These are phyloP conservation scores for Pythium utonaiense DNA, from an alignment of 352 stramenopile species.

Conservation along the genomic window DNA sequence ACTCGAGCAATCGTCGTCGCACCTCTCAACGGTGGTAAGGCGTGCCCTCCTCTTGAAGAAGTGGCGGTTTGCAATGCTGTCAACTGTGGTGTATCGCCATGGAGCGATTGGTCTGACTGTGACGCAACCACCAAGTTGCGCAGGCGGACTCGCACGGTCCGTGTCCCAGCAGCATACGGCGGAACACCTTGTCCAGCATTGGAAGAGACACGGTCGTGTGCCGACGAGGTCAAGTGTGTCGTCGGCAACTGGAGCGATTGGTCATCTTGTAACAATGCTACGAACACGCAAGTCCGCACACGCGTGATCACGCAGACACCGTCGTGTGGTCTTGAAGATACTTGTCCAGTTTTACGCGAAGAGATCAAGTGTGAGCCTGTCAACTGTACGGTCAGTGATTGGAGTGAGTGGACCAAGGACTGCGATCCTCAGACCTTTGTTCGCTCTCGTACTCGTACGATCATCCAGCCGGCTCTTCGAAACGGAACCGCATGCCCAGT, in stretches of 20 bases:
- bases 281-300: constrained; percentile 36
- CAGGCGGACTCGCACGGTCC: constrained; percentile 36
- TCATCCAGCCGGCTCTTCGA: constrained; percentile 35
- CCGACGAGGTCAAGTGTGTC: constrained; percentile 39
- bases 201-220: constrained; percentile 39
- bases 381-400: constrained; percentile 51
- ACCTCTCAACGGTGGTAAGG: constrained; percentile 33
- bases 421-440: constrained; percentile 33
- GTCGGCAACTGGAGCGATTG: constrained; percentile 48
- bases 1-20: constrained; percentile 29
- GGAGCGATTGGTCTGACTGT: constrained; percentile 46
- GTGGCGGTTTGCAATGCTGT: constrained; percentile 34
- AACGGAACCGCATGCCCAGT: constrained; percentile 37
- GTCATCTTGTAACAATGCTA: constrained; percentile 37
- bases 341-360: constrained; percentile 40
- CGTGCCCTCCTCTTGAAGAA: constrained; percentile 45
- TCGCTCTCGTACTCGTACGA: constrained; percentile 32
- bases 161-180: constrained; percentile 29
- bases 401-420: constrained; percentile 44
- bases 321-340: constrained; percentile 17
- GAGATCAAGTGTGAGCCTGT: constrained; percentile 40
- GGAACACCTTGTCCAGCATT: constrained; percentile 43
- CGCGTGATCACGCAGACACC: constrained; percentile 37
- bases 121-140: constrained; percentile 29
- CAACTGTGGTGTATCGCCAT: constrained; percentile 51